phyloP scores from a whole-genome alignment of 495 filamentous ascomycete species.

The Hypoxylon lenormandii region DNA sequence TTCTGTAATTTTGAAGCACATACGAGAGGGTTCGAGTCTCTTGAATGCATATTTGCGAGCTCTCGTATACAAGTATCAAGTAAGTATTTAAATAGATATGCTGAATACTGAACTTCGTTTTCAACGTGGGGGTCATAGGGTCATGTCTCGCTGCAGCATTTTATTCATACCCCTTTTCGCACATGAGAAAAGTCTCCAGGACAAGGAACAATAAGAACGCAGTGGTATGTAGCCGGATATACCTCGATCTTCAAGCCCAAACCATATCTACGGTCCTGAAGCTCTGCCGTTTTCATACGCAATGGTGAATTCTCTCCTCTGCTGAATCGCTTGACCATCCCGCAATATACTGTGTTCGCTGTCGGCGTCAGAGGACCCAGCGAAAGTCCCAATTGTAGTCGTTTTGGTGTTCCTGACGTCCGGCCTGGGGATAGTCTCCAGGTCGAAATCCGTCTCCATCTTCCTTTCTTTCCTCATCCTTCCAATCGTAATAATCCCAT shows the following conservation, averaged over 20 bases:
- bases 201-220: no score
- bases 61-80: no score
- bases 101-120: no score
- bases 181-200: no score
- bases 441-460: slow-evolving; percentile 7
- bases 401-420: slow-evolving; percentile 15
- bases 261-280: neutral
- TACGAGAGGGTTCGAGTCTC: no score
- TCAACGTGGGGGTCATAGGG: no score
- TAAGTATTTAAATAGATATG: no score
- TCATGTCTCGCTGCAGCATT: no score
- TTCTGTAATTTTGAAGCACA: no score
- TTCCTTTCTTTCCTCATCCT: slow-evolving; percentile 7
- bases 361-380: neutral
- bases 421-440: slow-evolving; percentile 23
- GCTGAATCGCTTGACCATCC: slow-evolving; percentile 13
- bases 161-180: no score
- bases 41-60: no score
- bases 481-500: slow-evolving; percentile 20
- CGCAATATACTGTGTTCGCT: slow-evolving; percentile 23
- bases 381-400: slow-evolving; percentile 10
- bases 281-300: slow-evolving; percentile 10
- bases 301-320: slow-evolving; percentile 25
- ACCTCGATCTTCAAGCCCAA: neutral
- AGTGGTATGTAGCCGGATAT: neutral